phyloP scores from a whole-genome alignment of 108 stramenopile species.

The Skeletonema tropicum region DNA sequence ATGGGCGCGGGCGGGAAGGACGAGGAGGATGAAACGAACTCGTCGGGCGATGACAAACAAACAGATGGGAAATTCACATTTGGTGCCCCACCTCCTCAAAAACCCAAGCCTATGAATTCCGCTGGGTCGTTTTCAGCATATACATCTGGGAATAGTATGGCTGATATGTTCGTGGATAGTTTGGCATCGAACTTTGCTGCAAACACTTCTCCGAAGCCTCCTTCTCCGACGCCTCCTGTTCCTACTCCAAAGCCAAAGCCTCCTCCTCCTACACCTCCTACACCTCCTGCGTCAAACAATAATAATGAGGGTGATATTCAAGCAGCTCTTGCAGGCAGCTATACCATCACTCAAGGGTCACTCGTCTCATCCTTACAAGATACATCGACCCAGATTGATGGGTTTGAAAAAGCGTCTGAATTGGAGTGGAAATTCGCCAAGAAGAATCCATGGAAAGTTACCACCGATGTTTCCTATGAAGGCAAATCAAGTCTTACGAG shows the following conservation, averaged over 20 bases:
- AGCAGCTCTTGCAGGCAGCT: neutral
- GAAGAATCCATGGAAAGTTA: conserved; percentile 9
- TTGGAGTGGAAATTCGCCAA: conserved; percentile 1
- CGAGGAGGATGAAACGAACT: neutral
- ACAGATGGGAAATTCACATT: conserved; percentile 8
- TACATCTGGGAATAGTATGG: neutral
- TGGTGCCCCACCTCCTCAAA: neutral
- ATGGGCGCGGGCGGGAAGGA: too few species aligned
- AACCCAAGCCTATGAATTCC: neutral
- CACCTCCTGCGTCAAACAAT: too few species aligned
- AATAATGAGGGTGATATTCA: neutral
- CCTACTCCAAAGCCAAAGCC: too few species aligned
- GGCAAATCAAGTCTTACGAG: conserved; percentile 14
- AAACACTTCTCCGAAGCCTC: too few species aligned
- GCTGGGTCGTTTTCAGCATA: neutral
- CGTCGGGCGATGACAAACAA: neutral
- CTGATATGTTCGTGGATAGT: neutral
- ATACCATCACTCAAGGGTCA: conserved; percentile 6
- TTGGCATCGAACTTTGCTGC: neutral
- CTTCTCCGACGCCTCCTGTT: too few species aligned
- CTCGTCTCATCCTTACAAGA: conserved; percentile 11
- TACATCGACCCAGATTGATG: conserved; percentile 15
- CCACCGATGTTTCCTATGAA: conserved; percentile 5
- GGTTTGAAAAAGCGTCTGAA: conserved; percentile 21
- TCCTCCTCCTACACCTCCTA: too few species aligned